A percentile compares a stretch with the other conserved stretches of the same genome.
These are phyloP conservation scores for Mycena sanguinolenta DNA, from an alignment of 768 basidiomycete species.

Conservation along the genomic window DNA sequence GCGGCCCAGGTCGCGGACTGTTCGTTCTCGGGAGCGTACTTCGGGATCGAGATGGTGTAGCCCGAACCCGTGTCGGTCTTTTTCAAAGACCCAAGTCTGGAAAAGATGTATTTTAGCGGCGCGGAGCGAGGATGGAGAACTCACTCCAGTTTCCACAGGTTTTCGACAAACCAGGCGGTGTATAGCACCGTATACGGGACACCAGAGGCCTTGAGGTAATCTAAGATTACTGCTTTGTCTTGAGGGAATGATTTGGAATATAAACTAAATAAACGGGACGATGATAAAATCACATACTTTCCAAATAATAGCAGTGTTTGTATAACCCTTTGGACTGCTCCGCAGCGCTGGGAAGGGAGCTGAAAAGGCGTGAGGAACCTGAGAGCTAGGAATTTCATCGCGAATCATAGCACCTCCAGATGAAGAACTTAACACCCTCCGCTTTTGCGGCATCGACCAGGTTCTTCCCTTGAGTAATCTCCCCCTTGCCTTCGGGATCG, in stretches of 20 bases:
- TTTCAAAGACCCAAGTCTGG: background rate
- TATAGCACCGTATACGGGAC: slow-evolving; percentile 22
- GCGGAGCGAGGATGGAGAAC: background rate
- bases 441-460: too few relatives aligned
- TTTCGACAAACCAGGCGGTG: slow-evolving; percentile 23
- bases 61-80: slow-evolving; percentile 21
- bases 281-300: slow-evolving; percentile 35
- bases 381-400: too few relatives aligned
- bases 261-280: background rate
- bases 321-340: slow-evolving; percentile 33
- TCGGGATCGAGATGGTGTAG: slow-evolving; percentile 22
- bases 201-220: slow-evolving; percentile 29
- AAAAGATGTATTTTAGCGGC: background rate
- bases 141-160: background rate
- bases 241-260: background rate
- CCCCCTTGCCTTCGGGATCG: too few relatives aligned
- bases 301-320: slow-evolving; percentile 40
- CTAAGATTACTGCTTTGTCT: slow-evolving; percentile 35
- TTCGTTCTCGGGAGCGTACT: background rate
- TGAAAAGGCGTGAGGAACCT: background rate
- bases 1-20: slow-evolving; percentile 32
- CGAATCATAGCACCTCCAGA: too few relatives aligned
- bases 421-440: too few relatives aligned
- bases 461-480: too few relatives aligned
- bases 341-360: slow-evolving; percentile 26